These are phyloP conservation scores for Glaciozyma antarctica DNA, from an alignment of 768 basidiomycete species.

Conservation along the genomic window DNA sequence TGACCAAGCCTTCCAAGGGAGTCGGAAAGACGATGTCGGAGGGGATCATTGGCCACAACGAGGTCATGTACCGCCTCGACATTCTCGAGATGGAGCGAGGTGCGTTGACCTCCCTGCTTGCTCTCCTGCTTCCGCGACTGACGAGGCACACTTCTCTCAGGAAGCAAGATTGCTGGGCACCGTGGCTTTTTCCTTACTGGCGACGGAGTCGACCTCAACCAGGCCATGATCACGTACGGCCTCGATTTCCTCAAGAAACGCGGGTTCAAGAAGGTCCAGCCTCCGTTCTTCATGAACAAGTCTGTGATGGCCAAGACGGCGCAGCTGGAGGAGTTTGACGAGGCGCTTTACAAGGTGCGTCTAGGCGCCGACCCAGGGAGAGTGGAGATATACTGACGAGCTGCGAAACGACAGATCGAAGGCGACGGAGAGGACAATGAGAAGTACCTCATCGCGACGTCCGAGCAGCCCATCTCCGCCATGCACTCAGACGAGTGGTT, in stretches of 20 bases:
- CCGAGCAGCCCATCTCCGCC: constrained; percentile 95
- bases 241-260: constrained; percentile 78
- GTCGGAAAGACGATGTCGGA: constrained; percentile 41
- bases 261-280: constrained; percentile 86
- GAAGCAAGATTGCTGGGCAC: constrained; percentile 87
- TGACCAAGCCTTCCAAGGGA: constrained; percentile 26
- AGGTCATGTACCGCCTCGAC: constrained; percentile 83
- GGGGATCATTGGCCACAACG: constrained; percentile 91
- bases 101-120: constrained; percentile 36
- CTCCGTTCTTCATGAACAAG: constrained; percentile 98
- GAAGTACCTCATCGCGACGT: constrained; percentile 97
- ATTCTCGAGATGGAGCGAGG: constrained; percentile 96
- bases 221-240: constrained; percentile 86
- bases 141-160: constrained; percentile 41
- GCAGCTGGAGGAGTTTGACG: constrained; percentile 95
- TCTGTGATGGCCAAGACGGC: constrained; percentile 96
- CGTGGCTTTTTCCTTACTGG: constrained; percentile 92
- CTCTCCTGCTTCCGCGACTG: background rate
- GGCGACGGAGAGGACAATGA: constrained; percentile 59
- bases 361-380: background rate
- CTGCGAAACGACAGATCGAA: constrained; percentile 51
- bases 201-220: constrained; percentile 94
- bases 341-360: constrained; percentile 86
- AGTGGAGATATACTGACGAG: background rate
- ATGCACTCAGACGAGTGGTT: constrained; percentile 97